phyloP scores from a whole-genome alignment of 192 early-diverging fungal species.

The Funneliformis mosseae region DNA sequence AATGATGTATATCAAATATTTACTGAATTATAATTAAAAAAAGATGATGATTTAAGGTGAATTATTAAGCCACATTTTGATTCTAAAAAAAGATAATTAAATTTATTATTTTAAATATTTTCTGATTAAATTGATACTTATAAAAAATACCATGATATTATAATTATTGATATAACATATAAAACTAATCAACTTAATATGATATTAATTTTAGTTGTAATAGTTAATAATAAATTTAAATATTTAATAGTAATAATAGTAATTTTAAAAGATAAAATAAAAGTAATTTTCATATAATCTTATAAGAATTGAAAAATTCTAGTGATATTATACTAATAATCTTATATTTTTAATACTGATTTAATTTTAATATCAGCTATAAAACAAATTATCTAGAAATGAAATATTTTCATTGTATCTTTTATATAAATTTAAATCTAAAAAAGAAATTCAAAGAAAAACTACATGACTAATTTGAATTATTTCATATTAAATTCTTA shows the following conservation, averaged over 20 bases:
- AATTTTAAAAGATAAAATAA: neutral
- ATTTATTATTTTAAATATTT: neutral
- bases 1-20: neutral
- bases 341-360: neutral
- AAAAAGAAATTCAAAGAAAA: neutral
- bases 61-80: neutral
- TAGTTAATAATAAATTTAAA: neutral
- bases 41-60: neutral
- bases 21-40: neutral
- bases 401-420: neutral
- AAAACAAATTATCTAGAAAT: neutral
- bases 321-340: neutral
- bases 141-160: neutral
- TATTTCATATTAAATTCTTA: neutral
- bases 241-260: neutral
- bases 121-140: neutral
- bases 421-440: neutral
- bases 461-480: neutral
- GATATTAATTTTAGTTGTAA: neutral
- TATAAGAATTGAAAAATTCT: neutral
- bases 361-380: neutral
- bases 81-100: neutral
- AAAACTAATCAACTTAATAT: constrained; percentile 1
- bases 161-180: neutral
- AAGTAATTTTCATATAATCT: neutral